Evolutionary conservation across 441 rosid species (phyloP).

Genomic region (Adansonia grandidieri): DNA sequence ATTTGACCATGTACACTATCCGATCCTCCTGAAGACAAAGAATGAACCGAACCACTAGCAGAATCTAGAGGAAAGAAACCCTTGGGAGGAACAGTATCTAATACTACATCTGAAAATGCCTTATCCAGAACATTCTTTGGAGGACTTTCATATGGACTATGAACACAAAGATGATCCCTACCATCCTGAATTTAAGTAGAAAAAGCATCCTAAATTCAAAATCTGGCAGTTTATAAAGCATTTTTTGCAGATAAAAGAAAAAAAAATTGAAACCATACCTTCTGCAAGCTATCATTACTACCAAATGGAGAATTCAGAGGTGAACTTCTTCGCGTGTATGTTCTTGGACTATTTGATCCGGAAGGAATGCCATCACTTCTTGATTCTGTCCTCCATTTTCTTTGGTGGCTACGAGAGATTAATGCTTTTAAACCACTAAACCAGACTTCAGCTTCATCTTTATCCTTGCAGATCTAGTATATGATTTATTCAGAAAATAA

Average conservation of each 20-base stretch:
- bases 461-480: conserved; percentile 86
- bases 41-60: conserved; percentile 77
- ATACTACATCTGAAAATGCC: conserved; percentile 73
- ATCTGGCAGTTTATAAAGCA: neutral
- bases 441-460: conserved; percentile 98
- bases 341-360: conserved; percentile 91
- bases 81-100: conserved; percentile 81
- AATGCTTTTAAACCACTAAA: conserved; percentile 96
- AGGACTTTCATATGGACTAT: conserved; percentile 91
- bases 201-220: conserved; percentile 27
- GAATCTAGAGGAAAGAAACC: conserved; percentile 79
- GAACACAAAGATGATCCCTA: conserved; percentile 66
- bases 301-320: conserved; percentile 93
- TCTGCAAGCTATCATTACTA: conserved; percentile 82
- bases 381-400: conserved; percentile 84
- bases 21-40: conserved; percentile 88
- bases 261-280: conserved; percentile 49
- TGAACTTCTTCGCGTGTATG: conserved; percentile 89
- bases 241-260: neutral
- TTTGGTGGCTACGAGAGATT: conserved; percentile 71
- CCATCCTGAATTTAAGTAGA: conserved; percentile 63
- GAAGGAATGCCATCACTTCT: conserved; percentile 93
- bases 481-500: conserved; percentile 30
- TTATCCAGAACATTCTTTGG: conserved; percentile 82
- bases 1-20: conserved; percentile 81